Evolutionary conservation across 2,329 filamentous ascomycete genomes (phyloP), one percentile per base, ranked within the genome.

Genomic region (Beauveria sp.): DNA sequence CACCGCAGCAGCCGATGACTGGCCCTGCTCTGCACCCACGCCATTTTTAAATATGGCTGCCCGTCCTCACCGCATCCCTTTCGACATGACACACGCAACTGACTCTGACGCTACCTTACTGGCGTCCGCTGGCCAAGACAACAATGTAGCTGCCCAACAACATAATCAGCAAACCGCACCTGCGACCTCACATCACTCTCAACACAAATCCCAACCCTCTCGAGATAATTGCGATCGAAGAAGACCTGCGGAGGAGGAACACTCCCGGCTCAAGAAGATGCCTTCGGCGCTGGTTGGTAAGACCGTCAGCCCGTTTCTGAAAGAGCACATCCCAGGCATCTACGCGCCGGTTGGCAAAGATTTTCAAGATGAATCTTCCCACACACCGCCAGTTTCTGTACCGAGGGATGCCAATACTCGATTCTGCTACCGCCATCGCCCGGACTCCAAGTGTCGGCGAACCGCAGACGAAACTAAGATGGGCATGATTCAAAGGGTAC

Each of bases 391-490:
- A n/a, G 58, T 58, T 34, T 62, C 64, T 22, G 58, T 61, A 46
- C 57, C 67, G 51, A 79, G 74, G 68, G 83, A 86, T 64, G 83
- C 81, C 42, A 96, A 93, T 72, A 96, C 91, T 67, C 95, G 90
- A 73, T 98, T 89, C 77, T 99, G 95, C 77, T 99, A 99, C 74
- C 87, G 95, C 61, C 95, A 99, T 74, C 84, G 90, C 59, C 95
- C 95, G 2, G 95, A 98, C 74, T 86, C 93, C 59, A 96, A 97
- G 77, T 99, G 95, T 76, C 84, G 93, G 64, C 86, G 92, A 63
- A 91, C 96, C 65, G 93, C 92, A 62, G 93, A 98, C 76, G 95
- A 98, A 77, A 88, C 89, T 52, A 95, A 95, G 65, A 99, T 99
- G 95, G 91, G 93, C 67, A 88, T 93, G 72, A 84, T 99, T 65